phyloP scores from a whole-genome alignment of 176 grass and related monocot genomes.

The Panicum miliaceum region DNA sequence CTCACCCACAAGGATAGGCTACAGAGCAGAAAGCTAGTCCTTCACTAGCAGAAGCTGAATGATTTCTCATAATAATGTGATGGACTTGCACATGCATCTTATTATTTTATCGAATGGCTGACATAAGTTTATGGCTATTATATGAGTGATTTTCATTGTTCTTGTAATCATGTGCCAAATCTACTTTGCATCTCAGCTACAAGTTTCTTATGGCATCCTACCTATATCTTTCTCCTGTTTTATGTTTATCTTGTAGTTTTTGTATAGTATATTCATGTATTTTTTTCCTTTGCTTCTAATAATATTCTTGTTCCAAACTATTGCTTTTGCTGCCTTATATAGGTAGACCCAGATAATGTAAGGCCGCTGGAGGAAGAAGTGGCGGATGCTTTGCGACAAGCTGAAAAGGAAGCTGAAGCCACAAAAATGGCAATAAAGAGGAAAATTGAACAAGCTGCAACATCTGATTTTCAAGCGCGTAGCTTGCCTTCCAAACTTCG shows the following conservation, averaged over 20 bases:
- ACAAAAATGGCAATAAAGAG: conserved; percentile 91
- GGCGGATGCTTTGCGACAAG: conserved; percentile 77
- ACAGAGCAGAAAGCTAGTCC: neutral
- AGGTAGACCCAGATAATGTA: conserved; percentile 92
- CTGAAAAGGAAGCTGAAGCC: conserved; percentile 89
- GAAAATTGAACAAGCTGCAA: conserved; percentile 89
- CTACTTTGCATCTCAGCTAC: neutral
- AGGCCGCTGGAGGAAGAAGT: conserved; percentile 63
- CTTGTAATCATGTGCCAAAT: neutral
- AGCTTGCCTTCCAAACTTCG: conserved; percentile 82
- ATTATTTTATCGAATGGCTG: no score
- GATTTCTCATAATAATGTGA: conserved; percentile 29
- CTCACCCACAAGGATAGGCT: neutral
- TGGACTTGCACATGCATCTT: neutral
- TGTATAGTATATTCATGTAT: neutral
- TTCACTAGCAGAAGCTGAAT: neutral
- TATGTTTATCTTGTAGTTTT: conserved; percentile 5
- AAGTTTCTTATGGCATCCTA: neutral
- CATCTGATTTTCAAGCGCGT: conserved; percentile 80
- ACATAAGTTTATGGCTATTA: conserved; percentile 4
- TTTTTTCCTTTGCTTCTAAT: conserved; percentile 15
- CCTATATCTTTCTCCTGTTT: conserved; percentile 10
- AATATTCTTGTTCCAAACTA: neutral
- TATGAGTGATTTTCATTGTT: conserved; percentile 3
- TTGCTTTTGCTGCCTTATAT: conserved; percentile 39